A percentile compares a stretch with the other conserved stretches of the same genome.
These are phyloP conservation scores for Cunninghamia lanceolata DNA, from an alignment of 75 land plant genomes.

Conservation along the genomic window DNA sequence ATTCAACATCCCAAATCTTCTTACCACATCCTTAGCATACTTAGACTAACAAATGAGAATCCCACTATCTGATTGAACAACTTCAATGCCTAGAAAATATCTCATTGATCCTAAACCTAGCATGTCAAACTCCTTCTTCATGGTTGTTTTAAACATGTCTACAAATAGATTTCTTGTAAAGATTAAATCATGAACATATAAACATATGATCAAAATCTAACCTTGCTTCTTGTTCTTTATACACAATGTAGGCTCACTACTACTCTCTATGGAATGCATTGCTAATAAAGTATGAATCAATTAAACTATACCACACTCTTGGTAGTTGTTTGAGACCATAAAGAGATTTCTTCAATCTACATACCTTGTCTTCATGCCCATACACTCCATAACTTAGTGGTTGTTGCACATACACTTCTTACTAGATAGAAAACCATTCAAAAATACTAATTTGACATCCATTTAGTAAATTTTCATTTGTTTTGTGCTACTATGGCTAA, in stretches of 20 bases:
- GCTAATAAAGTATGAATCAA: not conserved
- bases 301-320: conserved; percentile 20
- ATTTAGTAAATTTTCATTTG: conserved; percentile 15
- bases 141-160: not conserved
- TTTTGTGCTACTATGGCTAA: too few relatives aligned
- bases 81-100: not conserved
- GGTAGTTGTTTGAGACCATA: conserved; percentile 19
- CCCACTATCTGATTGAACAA: not conserved
- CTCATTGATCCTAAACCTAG: not conserved
- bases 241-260: not conserved
- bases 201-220: not conserved
- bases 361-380: not conserved
- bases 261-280: not conserved
- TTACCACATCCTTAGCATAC: not conserved
- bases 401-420: conserved; percentile 27
- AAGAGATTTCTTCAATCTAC: not conserved
- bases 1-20: not conserved
- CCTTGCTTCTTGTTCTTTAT: not conserved
- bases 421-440: conserved; percentile 9
- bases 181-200: not conserved
- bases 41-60: not conserved
- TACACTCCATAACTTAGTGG: conserved; percentile 10
- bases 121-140: not conserved
- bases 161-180: not conserved
- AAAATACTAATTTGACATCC: conserved; percentile 16